These are phyloP conservation scores for Rhizodiscina lignyota DNA, from an alignment of 495 filamentous ascomycete species.

Conservation along the genomic window DNA sequence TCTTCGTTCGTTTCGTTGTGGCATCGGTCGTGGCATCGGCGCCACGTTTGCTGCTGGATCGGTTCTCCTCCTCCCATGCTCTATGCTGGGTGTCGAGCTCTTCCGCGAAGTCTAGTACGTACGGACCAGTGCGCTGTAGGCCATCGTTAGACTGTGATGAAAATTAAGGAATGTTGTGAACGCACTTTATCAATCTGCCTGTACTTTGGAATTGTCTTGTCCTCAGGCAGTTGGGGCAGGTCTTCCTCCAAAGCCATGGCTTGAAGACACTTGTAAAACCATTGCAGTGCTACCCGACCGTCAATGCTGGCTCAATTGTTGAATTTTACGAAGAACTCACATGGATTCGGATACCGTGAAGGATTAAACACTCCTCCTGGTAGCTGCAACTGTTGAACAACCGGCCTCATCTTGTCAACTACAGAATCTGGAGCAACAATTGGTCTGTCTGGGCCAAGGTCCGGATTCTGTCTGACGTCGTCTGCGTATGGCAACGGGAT, in stretches of 20 bases:
- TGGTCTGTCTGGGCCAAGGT: slow-evolving; percentile 29
- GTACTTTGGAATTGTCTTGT: slow-evolving; percentile 74
- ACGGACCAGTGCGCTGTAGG: slow-evolving; percentile 51
- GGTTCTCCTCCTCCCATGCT: slow-evolving; percentile 25
- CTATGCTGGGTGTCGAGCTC: slow-evolving; percentile 37
- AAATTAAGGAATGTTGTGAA: slow-evolving; percentile 4
- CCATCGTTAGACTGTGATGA: slow-evolving; percentile 1
- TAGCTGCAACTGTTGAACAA: slow-evolving; percentile 77
- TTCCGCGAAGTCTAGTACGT: slow-evolving; percentile 61
- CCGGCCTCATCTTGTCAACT: slow-evolving; percentile 57
- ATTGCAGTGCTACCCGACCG: slow-evolving; percentile 49
- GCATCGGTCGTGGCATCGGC: slow-evolving; percentile 15
- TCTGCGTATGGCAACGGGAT: slow-evolving; percentile 80
- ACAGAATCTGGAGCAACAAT: not conserved
- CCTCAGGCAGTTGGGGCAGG: slow-evolving; percentile 59
- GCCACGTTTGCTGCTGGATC: slow-evolving; percentile 7
- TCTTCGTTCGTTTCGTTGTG: slow-evolving; percentile 25
- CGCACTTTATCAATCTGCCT: slow-evolving; percentile 61
- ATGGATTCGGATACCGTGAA: slow-evolving; percentile 76
- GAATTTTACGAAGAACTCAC: slow-evolving; percentile 14
- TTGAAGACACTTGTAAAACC: slow-evolving; percentile 94
- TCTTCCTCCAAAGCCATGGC: slow-evolving; percentile 88
- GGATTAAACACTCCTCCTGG: slow-evolving; percentile 75
- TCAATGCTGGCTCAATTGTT: not conserved
- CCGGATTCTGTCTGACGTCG: slow-evolving; percentile 64